A percentile compares a stretch with the other conserved stretches of the same genome.
Conservation (phyloP, 148 eudicot species). For the Silene uniflora region DNA sequence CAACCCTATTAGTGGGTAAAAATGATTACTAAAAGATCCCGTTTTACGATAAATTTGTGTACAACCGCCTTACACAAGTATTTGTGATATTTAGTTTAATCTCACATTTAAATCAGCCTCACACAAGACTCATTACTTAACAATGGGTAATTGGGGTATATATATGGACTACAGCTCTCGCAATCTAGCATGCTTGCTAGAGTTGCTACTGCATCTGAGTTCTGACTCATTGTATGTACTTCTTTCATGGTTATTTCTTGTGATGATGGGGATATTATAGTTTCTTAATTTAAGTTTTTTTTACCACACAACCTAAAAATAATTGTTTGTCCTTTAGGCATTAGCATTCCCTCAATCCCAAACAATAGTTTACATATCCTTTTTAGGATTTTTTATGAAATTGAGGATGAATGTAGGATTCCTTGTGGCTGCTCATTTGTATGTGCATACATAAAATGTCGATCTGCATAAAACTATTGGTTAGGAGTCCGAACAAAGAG, state of each 20-base stretch:
- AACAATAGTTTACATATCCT: background rate
- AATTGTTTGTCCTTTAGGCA: background rate
- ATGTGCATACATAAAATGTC: background rate
- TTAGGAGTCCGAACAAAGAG: background rate
- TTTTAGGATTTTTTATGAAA: background rate
- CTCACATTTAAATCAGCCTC: background rate
- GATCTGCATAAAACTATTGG: background rate
- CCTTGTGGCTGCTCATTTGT: background rate
- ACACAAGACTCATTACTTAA: background rate
- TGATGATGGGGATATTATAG: background rate
- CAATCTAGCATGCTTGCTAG: background rate
- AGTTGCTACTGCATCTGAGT: background rate
- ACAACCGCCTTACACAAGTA: too few relatives aligned
- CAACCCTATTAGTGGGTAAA: too few relatives aligned
- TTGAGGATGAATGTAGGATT: background rate
- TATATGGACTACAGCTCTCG: background rate
- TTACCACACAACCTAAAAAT: background rate
- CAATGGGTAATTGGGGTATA: background rate
- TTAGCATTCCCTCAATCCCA: background rate
- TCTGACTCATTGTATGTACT: too few relatives aligned
- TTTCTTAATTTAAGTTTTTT: background rate
- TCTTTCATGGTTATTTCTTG: background rate
- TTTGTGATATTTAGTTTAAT: background rate
- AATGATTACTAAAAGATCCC: too few relatives aligned
- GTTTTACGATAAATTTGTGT: too few relatives aligned